Evolutionary conservation across 257 asterid genomes (phyloP), one percentile per base, ranked within the genome.

Genomic region (Solanum verrucosum): DNA sequence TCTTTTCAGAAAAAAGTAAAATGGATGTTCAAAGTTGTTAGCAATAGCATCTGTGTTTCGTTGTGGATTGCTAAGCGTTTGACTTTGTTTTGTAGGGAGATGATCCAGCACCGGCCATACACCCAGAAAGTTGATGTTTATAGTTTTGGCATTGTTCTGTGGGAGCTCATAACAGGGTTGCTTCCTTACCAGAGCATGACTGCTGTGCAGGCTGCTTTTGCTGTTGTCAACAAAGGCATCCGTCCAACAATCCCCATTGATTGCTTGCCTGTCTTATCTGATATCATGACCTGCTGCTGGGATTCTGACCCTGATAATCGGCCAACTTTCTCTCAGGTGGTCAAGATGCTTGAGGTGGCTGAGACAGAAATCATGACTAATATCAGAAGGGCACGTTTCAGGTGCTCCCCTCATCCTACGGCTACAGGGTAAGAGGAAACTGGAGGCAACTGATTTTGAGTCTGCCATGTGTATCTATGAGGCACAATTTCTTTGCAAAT

Each of bases 91-190:
- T 92, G 90, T 96, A 97, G 99, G 90, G 99, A 97, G 90, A 97
- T 97, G 99, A 97, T 97, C 91, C 99, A 97, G 93, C 99, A 97
- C 60, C 92, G 99, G 93, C 95, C 96, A n/a, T 97, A 97, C 86
- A 96, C 98, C 44, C 99, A 97, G 87, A 97, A 97, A 92, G 99
- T 97, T 4, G 99, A 97, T 67, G 98, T 97, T 49, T 97, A 97
- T 84, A 97, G 99, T 92, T 97, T 97, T 60, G 99, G 99, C 84
- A 96, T 97, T 25, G 99, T 97, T 40, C 96, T 97, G 86, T 97
- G 99, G 98, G 99, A 97, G 72, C 96, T 97, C 86, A 93, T 97
- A 74, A 96, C 99, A 5, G 99, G 99, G 78, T 93, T 94, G 98
- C 98, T 96, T n/a, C 99, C 99, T 0, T 97, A 95, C 93, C 96